Conservation (phyloP, 2,329 filamentous ascomycete species). For the Alternaria arborescens region DNA sequence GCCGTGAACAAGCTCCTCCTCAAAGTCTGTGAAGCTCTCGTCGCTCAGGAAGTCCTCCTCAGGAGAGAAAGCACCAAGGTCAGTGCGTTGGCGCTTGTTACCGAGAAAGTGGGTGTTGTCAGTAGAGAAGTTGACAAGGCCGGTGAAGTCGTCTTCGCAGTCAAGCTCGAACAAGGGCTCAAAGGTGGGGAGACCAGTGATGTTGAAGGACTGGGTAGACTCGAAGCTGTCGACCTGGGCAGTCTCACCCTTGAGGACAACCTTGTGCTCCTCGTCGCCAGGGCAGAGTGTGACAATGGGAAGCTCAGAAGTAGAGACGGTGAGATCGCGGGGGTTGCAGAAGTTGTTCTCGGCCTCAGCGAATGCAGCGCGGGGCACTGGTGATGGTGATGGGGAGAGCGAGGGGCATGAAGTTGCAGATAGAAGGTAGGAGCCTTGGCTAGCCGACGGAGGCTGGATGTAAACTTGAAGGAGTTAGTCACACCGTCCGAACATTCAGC, state of each 20-base stretch:
- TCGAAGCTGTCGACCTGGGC: slow-evolving; percentile 51
- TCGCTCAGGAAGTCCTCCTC: slow-evolving; percentile 82
- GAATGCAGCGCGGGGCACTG: slow-evolving; percentile 73
- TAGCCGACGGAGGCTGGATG: slow-evolving; percentile 72
- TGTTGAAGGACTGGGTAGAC: slow-evolving; percentile 48
- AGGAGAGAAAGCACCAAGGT: slow-evolving; percentile 67
- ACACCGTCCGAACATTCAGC: slow-evolving; percentile 1
- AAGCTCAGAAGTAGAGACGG: slow-evolving; percentile 73
- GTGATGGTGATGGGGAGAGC: slow-evolving; percentile 85
- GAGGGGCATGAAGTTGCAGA: slow-evolving; percentile 80
- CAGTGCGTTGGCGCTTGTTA: slow-evolving; percentile 76
- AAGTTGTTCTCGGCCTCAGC: slow-evolving; percentile 81
- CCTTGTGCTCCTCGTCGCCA: slow-evolving; percentile 68
- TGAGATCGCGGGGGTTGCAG: slow-evolving; percentile 90
- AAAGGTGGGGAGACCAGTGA: slow-evolving; percentile 73
- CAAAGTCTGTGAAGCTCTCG: slow-evolving; percentile 78
- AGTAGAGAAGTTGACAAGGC: slow-evolving; percentile 73
- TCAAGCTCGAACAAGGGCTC: slow-evolving; percentile 90
- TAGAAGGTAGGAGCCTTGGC: slow-evolving; percentile 72
- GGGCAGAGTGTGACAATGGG: slow-evolving; percentile 68
- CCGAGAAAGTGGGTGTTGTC: slow-evolving; percentile 68
- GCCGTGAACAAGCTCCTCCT: slow-evolving; percentile 71
- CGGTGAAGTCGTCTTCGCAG: slow-evolving; percentile 86
- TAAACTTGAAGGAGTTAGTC: slow-evolving; percentile 62
- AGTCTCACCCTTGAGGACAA: slow-evolving; percentile 59